A percentile compares a stretch with the other conserved stretches of the same genome.
These are phyloP conservation scores for Brassica cretica DNA, from an alignment of 345 rosid species.

Conservation along the genomic window DNA sequence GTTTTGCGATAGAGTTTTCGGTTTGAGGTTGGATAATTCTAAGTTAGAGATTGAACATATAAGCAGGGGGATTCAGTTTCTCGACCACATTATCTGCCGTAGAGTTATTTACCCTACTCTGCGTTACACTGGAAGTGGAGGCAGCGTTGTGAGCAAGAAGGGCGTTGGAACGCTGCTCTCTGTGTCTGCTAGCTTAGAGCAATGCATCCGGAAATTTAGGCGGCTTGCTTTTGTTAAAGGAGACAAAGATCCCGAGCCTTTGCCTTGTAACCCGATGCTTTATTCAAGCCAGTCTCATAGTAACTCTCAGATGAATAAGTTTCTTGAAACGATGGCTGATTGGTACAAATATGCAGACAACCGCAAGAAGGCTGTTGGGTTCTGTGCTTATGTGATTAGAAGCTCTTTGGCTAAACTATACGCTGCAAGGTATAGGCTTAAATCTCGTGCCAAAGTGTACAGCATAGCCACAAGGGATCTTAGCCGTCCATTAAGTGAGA, in stretches of 20 bases:
- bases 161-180: slow-evolving; percentile 95
- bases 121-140: slow-evolving; percentile 79
- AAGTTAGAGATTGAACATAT: slow-evolving; percentile 87
- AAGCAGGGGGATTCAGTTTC: slow-evolving; percentile 82
- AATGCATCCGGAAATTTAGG: slow-evolving; percentile 76
- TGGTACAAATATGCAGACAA: slow-evolving; percentile 96
- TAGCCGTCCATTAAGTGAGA: slow-evolving; percentile 79
- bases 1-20: slow-evolving; percentile 58
- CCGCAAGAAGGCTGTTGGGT: slow-evolving; percentile 85
- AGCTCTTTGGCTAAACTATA: slow-evolving; percentile 94
- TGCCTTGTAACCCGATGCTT: slow-evolving; percentile 94
- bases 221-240: slow-evolving; percentile 86
- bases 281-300: slow-evolving; percentile 96
- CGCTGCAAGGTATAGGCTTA: slow-evolving; percentile 93
- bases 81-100: slow-evolving; percentile 84
- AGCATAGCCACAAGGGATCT: slow-evolving; percentile 81
- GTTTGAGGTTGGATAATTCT: slow-evolving; percentile 66
- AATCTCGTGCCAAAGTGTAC: slow-evolving; percentile 96
- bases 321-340: slow-evolving; percentile 97
- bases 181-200: slow-evolving; percentile 87
- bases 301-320: slow-evolving; percentile 95
- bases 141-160: slow-evolving; percentile 76
- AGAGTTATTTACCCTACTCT: slow-evolving; percentile 85
- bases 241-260: slow-evolving; percentile 90
- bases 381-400: slow-evolving; percentile 93